Conservation (phyloP, 441 rosid species). For the Euphorbia celastroides region DNA sequence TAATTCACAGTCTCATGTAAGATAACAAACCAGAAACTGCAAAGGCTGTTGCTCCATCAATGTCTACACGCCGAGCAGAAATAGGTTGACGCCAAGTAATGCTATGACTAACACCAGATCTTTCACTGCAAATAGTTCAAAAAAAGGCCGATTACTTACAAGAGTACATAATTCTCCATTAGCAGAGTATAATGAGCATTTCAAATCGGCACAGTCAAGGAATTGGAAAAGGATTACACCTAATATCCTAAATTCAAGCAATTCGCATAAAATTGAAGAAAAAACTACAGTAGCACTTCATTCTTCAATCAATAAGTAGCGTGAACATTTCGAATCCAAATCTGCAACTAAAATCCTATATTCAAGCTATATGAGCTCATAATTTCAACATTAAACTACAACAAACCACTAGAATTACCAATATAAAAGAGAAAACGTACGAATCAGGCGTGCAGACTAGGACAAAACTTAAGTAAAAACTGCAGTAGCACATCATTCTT, state of each 20-base stretch:
- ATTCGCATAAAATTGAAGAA: too few species aligned
- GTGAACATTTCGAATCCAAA: too few species aligned
- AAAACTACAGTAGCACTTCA: too few species aligned
- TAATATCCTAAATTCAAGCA: too few species aligned
- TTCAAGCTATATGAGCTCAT: neutral
- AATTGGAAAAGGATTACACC: too few species aligned
- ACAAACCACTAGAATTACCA: neutral
- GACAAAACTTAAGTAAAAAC: too few species aligned
- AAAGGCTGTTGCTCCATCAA: constrained; percentile 68
- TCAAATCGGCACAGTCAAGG: neutral
- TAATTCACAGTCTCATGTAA: neutral
- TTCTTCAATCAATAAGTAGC: too few species aligned
- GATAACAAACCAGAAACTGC: constrained; percentile 68
- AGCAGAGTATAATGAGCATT: too few species aligned
- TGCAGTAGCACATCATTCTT: too few species aligned
- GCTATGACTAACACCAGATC: constrained; percentile 80
- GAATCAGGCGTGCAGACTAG: too few species aligned
- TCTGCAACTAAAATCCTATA: neutral
- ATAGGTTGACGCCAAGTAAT: constrained; percentile 70
- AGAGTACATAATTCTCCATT: too few species aligned
- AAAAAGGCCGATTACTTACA: too few species aligned
- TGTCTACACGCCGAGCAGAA: constrained; percentile 41
- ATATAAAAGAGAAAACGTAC: constrained; percentile 33
- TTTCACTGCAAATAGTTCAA: constrained; percentile 41
- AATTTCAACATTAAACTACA: neutral